These are phyloP conservation scores for Papilionanthe hybrid DNA, from an alignment of 116 monocot genomes.

Conservation along the genomic window DNA sequence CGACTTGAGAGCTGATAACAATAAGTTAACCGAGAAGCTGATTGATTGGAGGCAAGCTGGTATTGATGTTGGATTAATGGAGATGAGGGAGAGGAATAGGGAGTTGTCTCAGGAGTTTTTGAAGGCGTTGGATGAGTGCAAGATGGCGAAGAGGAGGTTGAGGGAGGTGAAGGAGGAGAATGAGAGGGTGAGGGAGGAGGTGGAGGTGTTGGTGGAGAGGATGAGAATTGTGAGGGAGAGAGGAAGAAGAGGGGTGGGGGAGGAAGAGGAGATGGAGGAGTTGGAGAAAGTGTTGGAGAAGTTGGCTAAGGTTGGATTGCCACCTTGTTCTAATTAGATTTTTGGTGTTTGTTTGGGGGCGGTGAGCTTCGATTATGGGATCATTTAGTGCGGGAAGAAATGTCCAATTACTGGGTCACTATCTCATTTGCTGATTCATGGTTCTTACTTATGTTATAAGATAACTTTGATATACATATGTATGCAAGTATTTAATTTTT, in stretches of 20 bases:
- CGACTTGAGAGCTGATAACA: conserved; percentile 46
- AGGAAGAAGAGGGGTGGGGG: neutral
- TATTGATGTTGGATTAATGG: neutral
- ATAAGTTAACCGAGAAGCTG: conserved; percentile 39
- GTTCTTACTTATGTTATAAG: too few relatives aligned
- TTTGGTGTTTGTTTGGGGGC: too few relatives aligned
- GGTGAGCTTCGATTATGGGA: too few relatives aligned
- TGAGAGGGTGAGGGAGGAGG: conserved; percentile 10
- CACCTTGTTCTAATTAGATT: too few relatives aligned
- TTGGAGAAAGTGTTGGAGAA: neutral
- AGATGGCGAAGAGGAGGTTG: conserved; percentile 30
- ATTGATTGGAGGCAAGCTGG: conserved; percentile 11
- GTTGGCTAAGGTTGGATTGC: neutral
- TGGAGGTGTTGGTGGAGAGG: too few relatives aligned
- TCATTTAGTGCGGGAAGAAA: too few relatives aligned
- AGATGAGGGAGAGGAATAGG: conserved; percentile 15
- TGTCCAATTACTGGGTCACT: too few relatives aligned
- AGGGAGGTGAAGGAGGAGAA: conserved; percentile 37
- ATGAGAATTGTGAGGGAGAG: neutral
- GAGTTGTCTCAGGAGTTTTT: conserved; percentile 43
- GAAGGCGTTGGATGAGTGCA: conserved; percentile 35
- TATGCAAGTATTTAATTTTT: too few relatives aligned
- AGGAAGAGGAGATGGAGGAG: neutral
- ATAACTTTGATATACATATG: too few relatives aligned
- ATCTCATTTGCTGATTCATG: too few relatives aligned